These are phyloP conservation scores for Botrytis byssoidea DNA, from an alignment of 2,329 filamentous ascomycete species.

Conservation along the genomic window DNA sequence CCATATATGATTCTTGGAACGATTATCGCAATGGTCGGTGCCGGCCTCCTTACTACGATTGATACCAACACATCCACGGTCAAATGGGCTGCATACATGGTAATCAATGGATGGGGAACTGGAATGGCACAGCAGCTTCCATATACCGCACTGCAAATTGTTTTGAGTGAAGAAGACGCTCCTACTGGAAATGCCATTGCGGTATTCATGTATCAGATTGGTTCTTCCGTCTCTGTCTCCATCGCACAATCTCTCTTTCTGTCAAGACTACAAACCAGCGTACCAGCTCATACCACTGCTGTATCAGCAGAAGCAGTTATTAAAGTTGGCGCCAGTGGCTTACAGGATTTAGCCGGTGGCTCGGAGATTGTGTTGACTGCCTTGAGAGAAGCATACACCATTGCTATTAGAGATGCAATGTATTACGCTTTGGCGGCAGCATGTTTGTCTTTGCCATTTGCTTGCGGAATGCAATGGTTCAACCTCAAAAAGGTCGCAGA, in stretches of 20 bases:
- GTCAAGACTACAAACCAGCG: constrained; percentile 5
- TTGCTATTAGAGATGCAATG: constrained; percentile 11
- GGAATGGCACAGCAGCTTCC: constrained; percentile 49
- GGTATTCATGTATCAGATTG: constrained; percentile 12
- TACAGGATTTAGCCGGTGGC: neutral
- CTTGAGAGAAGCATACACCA: constrained; percentile 10
- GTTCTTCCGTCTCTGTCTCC: constrained; percentile 7
- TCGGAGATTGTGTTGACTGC: neutral
- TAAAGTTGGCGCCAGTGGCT: neutral
- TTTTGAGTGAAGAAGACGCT: constrained; percentile 38
- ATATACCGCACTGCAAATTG: constrained; percentile 48
- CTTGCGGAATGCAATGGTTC: constrained; percentile 17
- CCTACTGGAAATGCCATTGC: constrained; percentile 13
- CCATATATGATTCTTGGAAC: constrained; percentile 36
- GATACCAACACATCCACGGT: constrained; percentile 44
- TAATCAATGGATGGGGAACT: constrained; percentile 46
- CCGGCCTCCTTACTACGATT: constrained; percentile 34
- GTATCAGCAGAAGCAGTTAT: neutral
- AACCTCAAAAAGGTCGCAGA: constrained; percentile 15
- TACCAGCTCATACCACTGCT: neutral
- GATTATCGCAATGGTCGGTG: constrained; percentile 23
- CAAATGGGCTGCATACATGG: constrained; percentile 52
- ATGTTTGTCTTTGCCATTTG: constrained; percentile 1
- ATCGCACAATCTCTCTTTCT: constrained; percentile 18
- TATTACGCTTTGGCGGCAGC: constrained; percentile 15